A percentile compares a stretch with the other conserved stretches of the same genome.
Conservation (phyloP, 768 basidiomycete genomes). For the Austroboletus eburneus region DNA sequence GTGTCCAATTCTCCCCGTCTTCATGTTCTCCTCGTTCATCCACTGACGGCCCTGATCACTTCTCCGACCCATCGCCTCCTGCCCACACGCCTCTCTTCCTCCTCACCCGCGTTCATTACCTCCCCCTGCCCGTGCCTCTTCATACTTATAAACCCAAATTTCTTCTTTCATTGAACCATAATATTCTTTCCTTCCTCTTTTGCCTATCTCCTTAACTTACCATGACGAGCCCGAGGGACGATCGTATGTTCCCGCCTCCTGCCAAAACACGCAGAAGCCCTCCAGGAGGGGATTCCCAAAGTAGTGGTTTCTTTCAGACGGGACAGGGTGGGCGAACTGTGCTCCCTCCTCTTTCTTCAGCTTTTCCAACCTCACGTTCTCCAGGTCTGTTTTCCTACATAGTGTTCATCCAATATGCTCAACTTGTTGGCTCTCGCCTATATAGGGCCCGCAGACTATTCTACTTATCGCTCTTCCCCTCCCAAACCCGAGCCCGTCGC, state of each 20-base stretch:
- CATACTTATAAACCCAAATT: conserved; percentile 52
- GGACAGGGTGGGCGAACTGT: conserved; percentile 88
- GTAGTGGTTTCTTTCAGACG: conserved; percentile 64
- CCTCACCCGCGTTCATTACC: conserved; percentile 39
- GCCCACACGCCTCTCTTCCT: conserved; percentile 29
- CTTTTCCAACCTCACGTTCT: conserved; percentile 86
- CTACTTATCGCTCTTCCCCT: conserved; percentile 54
- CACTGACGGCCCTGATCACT: conserved; percentile 41
- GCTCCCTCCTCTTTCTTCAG: conserved; percentile 80
- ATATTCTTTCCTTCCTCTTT: conserved; percentile 45
- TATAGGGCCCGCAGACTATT: conserved; percentile 58
- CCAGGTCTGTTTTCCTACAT: conserved; percentile 75
- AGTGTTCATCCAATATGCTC: conserved; percentile 52
- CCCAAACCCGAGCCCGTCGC: conserved; percentile 55
- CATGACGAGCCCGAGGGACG: conserved; percentile 71
- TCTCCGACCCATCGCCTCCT: conserved; percentile 37
- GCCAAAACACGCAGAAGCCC: conserved; percentile 60
- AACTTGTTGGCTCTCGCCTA: conserved; percentile 51
- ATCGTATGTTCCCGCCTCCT: conserved; percentile 65
- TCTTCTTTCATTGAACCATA: conserved; percentile 43
- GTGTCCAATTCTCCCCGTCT: conserved; percentile 40
- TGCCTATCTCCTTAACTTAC: conserved; percentile 54
- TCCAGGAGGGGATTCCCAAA: conserved; percentile 59
- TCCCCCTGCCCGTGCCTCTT: conserved; percentile 41
- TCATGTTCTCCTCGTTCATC: conserved; percentile 49